Evolutionary conservation across 192 early-diverging fungal genomes (phyloP), one percentile per base, ranked within the genome.

Genomic region (Backusella mclennaniae): DNA sequence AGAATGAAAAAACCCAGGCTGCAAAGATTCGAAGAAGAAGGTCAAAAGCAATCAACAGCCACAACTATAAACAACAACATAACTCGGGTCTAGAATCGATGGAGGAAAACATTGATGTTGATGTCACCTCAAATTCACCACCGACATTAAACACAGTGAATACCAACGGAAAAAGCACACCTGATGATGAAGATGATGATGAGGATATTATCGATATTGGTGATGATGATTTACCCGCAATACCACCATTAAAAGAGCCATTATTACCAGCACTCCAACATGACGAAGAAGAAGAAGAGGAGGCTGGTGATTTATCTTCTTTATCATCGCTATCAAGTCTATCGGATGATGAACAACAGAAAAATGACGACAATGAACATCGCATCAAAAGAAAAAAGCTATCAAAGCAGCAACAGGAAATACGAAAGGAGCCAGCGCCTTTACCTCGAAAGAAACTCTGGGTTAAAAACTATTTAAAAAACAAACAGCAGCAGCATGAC

Each of bases 151-250:
- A 49, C 19, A 29, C 23, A 67, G 21, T 41, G 9, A 49, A 8
- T 11, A 26, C 0, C 23, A 63, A 26, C 14, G 26, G 26, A 63
- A 44, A 73, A 14, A 7, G 11, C 2, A 35, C 6, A 14, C 41
- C 42, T 9, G 77, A 79, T 3, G 68, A 75, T 41, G 78, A 71
- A 63, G 70, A 71, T 31, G 68, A 35, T 9, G 75, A 76, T 23
- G 67, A 78, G 12, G 69, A 46, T 46, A 73, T 71, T 75, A 79
- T 79, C 59, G 78, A 79, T 35, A 63, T 75, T 56, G 74, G 79
- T 1, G 77, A 84, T 17, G 56, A 63, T 7, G 72, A 80, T 42
- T 72, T 79, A 17, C 66, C 75, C 6, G 46, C 76, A 23, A 26
- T 66, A 36, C 9, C 42, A 12, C n/a, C 67, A 11, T 29, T 71